Conservation (phyloP, 805 yeast species). For the Nakazawaea wyomingensis region DNA sequence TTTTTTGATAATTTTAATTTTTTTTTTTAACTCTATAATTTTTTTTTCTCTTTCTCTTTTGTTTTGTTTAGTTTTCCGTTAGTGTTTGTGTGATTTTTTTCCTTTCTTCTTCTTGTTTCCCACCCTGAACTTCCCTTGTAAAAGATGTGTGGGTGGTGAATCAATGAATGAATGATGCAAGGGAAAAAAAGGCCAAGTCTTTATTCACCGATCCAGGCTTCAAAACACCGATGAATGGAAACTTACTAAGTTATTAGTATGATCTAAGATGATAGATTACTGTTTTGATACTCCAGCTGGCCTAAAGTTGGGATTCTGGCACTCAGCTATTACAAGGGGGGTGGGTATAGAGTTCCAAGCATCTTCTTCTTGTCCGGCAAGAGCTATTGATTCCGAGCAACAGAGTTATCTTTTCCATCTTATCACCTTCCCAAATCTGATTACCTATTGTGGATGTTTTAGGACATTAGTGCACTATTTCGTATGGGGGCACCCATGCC, state of each 20-base stretch:
- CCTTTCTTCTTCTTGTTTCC: no score
- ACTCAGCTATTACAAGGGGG: no score
- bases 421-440: background rate
- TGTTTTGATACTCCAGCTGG: no score
- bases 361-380: no score
- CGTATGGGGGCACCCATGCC: constrained; percentile 1
- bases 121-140: background rate
- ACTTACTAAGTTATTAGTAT: no score
- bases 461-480: background rate
- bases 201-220: background rate
- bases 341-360: no score
- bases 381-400: no score
- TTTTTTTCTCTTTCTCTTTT: background rate
- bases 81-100: no score
- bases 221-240: no score
- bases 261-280: no score
- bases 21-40: background rate
- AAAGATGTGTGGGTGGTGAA: background rate
- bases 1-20: background rate
- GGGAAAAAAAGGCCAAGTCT: background rate
- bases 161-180: background rate
- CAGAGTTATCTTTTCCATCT: background rate
- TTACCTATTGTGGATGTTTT: background rate
- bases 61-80: background rate
- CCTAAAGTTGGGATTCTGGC: no score